A percentile compares a stretch with the other conserved stretches of the same genome.
phyloP scores from a whole-genome alignment of 192 early-diverging fungal species.

The Coemansia sp. region DNA sequence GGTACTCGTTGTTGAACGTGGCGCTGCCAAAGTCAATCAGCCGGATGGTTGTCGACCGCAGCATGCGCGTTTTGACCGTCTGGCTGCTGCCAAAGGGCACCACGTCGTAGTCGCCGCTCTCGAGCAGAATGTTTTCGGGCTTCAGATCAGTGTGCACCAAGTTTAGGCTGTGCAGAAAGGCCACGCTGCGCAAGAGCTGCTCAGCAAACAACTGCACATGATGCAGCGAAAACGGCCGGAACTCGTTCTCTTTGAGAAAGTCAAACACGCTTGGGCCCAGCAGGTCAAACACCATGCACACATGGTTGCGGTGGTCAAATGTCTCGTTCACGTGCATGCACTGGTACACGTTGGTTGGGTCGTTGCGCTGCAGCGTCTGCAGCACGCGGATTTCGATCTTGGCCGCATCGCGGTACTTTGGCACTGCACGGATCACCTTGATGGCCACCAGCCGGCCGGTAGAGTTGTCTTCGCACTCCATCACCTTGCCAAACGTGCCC shows the following conservation, averaged over 20 bases:
- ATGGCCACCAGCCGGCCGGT: constrained; percentile 67
- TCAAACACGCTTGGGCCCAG: constrained; percentile 87
- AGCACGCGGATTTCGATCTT: constrained; percentile 87
- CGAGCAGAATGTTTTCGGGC: constrained; percentile 91
- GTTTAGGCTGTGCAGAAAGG: constrained; percentile 81
- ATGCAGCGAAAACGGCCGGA: constrained; percentile 79
- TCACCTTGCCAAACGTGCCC: constrained; percentile 97
- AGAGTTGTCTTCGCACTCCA: constrained; percentile 76
- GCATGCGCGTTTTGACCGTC: constrained; percentile 58
- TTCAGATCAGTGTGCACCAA: constrained; percentile 97
- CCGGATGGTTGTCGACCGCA: constrained; percentile 71
- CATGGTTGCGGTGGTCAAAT: constrained; percentile 90
- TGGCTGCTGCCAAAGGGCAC: constrained; percentile 58
- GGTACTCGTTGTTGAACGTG: constrained; percentile 90
- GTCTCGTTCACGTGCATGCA: constrained; percentile 83
- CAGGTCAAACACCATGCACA: constrained; percentile 98
- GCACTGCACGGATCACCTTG: constrained; percentile 90
- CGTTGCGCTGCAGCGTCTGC: constrained; percentile 70
- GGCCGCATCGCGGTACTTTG: constrained; percentile 93
- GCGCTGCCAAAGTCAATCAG: constrained; percentile 97
- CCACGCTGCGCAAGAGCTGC: constrained; percentile 85
- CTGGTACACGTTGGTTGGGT: constrained; percentile 76
- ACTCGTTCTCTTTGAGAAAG: constrained; percentile 90
- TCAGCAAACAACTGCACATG: constrained; percentile 83
- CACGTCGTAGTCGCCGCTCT: constrained; percentile 57